Conservation (phyloP, 768 basidiomycete genomes). For the Lentinula guzmanii region DNA sequence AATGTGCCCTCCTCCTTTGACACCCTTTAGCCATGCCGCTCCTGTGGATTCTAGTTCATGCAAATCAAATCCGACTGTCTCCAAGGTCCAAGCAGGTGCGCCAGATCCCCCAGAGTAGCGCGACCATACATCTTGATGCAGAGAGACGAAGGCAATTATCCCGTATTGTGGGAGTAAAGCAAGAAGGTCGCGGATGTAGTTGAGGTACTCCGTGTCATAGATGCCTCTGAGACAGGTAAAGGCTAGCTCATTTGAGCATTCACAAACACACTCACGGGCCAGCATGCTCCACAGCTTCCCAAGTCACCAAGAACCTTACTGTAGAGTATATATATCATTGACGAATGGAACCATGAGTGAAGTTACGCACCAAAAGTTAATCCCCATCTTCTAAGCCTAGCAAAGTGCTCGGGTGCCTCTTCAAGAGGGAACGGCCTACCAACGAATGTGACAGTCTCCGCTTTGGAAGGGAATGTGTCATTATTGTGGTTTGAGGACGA, state of each 20-base stretch:
- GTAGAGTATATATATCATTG: not conserved
- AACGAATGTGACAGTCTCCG: slow-evolving; percentile 72
- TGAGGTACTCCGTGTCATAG: slow-evolving; percentile 80
- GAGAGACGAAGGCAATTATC: slow-evolving; percentile 64
- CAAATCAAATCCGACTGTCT: slow-evolving; percentile 81
- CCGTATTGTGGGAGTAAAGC: slow-evolving; percentile 68
- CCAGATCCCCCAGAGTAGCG: slow-evolving; percentile 93
- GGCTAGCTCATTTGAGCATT: not conserved
- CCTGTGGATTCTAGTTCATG: slow-evolving; percentile 72
- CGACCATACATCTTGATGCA: slow-evolving; percentile 97
- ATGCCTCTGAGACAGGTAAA: slow-evolving; percentile 46
- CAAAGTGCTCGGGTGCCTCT: slow-evolving; percentile 82
- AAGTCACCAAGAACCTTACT: slow-evolving; percentile 93
- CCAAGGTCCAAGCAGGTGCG: slow-evolving; percentile 94
- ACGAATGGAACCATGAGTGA: not conserved
- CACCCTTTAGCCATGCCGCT: slow-evolving; percentile 83
- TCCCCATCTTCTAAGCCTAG: slow-evolving; percentile 80
- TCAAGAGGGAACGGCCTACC: slow-evolving; percentile 87
- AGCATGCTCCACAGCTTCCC: slow-evolving; percentile 95
- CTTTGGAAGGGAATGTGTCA: slow-evolving; percentile 59
- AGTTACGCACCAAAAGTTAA: slow-evolving; percentile 65
- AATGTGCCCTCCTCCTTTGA: slow-evolving; percentile 67
- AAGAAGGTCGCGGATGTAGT: slow-evolving; percentile 68
- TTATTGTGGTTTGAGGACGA: slow-evolving; percentile 72
- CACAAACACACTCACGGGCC: slow-evolving; percentile 63